These are phyloP conservation scores for Candida nemodendra DNA, from an alignment of 805 yeast genomes.

Conservation along the genomic window DNA sequence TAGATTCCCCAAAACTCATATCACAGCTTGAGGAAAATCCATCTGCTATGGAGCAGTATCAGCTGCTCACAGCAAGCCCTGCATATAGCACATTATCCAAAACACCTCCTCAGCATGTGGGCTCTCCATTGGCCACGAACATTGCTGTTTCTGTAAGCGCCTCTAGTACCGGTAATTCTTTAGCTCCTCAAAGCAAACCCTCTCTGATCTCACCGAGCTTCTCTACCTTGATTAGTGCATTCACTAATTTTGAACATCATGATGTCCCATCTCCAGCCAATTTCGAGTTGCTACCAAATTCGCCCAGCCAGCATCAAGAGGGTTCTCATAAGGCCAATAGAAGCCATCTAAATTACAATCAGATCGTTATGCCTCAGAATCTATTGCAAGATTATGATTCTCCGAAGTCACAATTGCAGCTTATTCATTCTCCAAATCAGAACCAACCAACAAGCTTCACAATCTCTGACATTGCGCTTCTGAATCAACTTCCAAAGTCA, in stretches of 20 bases:
- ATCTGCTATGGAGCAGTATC: constrained; percentile 24
- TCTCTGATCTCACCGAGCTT: constrained; percentile 25
- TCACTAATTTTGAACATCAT: constrained; percentile 28
- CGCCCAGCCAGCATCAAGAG: constrained; percentile 5
- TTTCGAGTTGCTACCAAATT: constrained; percentile 16
- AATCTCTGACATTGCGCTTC: constrained; percentile 3
- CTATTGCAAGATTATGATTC: constrained; percentile 11
- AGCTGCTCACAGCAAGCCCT: constrained; percentile 18
- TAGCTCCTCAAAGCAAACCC: constrained; percentile 3
- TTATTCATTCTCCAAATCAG: constrained; percentile 1
- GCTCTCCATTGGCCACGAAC: constrained; percentile 12
- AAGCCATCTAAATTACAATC: neutral
- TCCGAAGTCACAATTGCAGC: constrained; percentile 2
- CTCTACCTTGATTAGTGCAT: constrained; percentile 27
- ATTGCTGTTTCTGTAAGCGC: neutral
- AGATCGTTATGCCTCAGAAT: constrained; percentile 13
- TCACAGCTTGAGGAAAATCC: constrained; percentile 25
- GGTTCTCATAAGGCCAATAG: neutral
- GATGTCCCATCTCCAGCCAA: constrained; percentile 27
- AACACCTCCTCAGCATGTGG: constrained; percentile 10
- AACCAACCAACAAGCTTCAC: neutral
- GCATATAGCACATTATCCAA: constrained; percentile 12
- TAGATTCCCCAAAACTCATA: constrained; percentile 26
- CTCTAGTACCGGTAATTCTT: neutral
- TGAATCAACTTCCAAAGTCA: constrained; percentile 20